Evolutionary conservation across 2,329 filamentous ascomycete species (phyloP).

Genomic region (Simplicillium sp.): DNA sequence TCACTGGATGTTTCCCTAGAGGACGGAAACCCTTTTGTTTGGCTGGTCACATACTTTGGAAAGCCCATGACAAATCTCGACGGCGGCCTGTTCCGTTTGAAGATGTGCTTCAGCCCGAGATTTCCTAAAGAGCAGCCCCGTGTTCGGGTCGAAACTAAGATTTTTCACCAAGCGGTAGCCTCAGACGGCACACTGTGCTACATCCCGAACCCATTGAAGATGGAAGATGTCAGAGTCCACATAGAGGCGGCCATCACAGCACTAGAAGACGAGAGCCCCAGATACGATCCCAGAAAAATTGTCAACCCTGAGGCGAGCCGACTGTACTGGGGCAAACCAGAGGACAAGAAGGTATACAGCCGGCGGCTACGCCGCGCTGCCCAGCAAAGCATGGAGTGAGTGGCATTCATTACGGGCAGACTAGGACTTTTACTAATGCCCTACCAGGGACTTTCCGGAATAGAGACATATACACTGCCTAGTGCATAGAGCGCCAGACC

Average conservation of each 20-base stretch:
- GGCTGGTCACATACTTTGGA: conserved; percentile 83
- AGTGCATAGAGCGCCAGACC: not conserved
- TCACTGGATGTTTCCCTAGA: conserved; percentile 70
- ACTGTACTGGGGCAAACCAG: conserved; percentile 70
- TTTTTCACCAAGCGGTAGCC: conserved; percentile 85
- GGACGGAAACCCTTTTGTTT: conserved; percentile 79
- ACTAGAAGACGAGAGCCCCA: conserved; percentile 79
- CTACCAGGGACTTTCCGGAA: conserved; percentile 21
- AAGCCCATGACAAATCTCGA: conserved; percentile 89
- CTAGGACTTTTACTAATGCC: not conserved
- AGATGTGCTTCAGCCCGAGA: conserved; percentile 67
- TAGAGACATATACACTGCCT: conserved; percentile 5
- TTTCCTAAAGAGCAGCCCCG: conserved; percentile 88
- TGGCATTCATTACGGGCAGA: conserved; percentile 6
- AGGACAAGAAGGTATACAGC: conserved; percentile 74
- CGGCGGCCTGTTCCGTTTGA: conserved; percentile 79
- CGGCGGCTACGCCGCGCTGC: conserved; percentile 71
- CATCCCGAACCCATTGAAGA: conserved; percentile 46
- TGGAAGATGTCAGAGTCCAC: conserved; percentile 73
- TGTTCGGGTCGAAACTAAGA: conserved; percentile 65
- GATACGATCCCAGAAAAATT: conserved; percentile 81
- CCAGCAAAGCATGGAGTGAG: conserved; percentile 56
- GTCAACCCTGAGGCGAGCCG: conserved; percentile 81
- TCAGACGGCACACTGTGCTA: conserved; percentile 78
- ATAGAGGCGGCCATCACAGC: conserved; percentile 73